Evolutionary conservation across 2,329 filamentous ascomycete species (phyloP).

Genomic region (Epichloe uncinata): DNA sequence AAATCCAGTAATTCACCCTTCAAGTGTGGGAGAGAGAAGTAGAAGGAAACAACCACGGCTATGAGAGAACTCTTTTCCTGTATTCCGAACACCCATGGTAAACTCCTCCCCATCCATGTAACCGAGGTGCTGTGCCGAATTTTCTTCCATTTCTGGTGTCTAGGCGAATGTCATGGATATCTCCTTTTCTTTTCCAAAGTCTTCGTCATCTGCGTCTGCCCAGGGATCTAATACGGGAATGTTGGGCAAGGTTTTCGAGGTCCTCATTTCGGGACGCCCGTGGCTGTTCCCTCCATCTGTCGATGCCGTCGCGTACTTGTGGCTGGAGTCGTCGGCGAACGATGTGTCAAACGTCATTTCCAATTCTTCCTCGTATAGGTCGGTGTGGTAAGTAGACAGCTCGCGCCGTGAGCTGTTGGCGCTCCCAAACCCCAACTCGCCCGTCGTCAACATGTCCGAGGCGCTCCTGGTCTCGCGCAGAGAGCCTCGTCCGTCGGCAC

Average conservation of each 20-base stretch:
- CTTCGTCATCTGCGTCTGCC: slow-evolving; percentile 55
- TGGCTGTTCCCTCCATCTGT: slow-evolving; percentile 17
- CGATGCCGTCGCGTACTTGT: slow-evolving; percentile 11
- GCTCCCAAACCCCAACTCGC: slow-evolving; percentile 4
- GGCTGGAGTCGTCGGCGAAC: slow-evolving; percentile 28
- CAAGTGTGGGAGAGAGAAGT: too few species aligned
- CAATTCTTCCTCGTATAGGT: slow-evolving; percentile 34
- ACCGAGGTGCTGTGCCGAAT: neutral
- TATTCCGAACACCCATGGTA: neutral
- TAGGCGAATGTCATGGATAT: slow-evolving; percentile 74
- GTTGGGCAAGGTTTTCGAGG: slow-evolving; percentile 36
- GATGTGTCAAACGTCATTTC: slow-evolving; percentile 62
- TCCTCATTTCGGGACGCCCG: slow-evolving; percentile 17
- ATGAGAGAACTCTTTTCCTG: neutral
- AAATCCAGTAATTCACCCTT: too few species aligned
- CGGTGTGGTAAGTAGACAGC: slow-evolving; percentile 15
- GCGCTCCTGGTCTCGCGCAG: slow-evolving; percentile 35
- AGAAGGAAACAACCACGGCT: neutral
- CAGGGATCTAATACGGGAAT: slow-evolving; percentile 49
- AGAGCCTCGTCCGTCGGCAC: slow-evolving; percentile 8
- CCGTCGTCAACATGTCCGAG: slow-evolving; percentile 18
- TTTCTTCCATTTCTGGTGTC: neutral
- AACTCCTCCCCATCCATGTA: neutral
- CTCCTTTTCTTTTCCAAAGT: slow-evolving; percentile 60
- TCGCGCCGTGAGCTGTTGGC: slow-evolving; percentile 5